phyloP scores from a whole-genome alignment of 2,329 filamentous ascomycete species.

The Phialophora tarda region DNA sequence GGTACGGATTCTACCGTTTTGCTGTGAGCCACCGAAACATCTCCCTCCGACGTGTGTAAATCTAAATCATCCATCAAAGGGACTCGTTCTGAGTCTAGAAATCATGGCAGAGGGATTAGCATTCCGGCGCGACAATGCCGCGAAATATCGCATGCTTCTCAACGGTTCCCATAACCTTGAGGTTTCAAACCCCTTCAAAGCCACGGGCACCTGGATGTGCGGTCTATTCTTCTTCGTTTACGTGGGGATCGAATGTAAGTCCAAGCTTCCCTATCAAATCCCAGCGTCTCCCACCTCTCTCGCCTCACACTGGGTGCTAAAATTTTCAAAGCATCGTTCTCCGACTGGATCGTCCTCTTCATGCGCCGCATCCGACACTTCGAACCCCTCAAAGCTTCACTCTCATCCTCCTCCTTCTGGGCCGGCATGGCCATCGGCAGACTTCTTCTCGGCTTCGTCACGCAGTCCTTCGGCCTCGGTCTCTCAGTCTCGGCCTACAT shows the following conservation, averaged over 20 bases:
- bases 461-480: constrained; percentile 43
- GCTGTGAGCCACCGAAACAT: constrained; percentile 43
- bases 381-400: constrained; percentile 46
- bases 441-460: constrained; percentile 44
- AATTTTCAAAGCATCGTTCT: constrained; percentile 45
- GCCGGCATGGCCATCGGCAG: constrained; percentile 53
- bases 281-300: constrained; percentile 7
- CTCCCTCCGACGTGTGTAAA: background rate
- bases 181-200: constrained; percentile 9
- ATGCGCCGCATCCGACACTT: constrained; percentile 51
- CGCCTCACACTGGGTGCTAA: background rate
- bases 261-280: constrained; percentile 4
- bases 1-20: constrained; percentile 51
- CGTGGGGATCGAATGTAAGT: constrained; percentile 50
- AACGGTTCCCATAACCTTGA: constrained; percentile 12
- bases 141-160: constrained; percentile 39
- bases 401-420: constrained; percentile 55
- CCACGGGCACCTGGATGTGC: constrained; percentile 50
- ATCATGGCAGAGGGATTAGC: constrained; percentile 42
- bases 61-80: constrained; percentile 7
- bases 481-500: constrained; percentile 42
- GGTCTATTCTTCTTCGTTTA: constrained; percentile 53
- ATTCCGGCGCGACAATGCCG: constrained; percentile 48
- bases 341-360: constrained; percentile 56
- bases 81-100: constrained; percentile 14